These are phyloP conservation scores for Sporothrix protearum DNA, from an alignment of 2,329 filamentous ascomycete species.

Conservation along the genomic window DNA sequence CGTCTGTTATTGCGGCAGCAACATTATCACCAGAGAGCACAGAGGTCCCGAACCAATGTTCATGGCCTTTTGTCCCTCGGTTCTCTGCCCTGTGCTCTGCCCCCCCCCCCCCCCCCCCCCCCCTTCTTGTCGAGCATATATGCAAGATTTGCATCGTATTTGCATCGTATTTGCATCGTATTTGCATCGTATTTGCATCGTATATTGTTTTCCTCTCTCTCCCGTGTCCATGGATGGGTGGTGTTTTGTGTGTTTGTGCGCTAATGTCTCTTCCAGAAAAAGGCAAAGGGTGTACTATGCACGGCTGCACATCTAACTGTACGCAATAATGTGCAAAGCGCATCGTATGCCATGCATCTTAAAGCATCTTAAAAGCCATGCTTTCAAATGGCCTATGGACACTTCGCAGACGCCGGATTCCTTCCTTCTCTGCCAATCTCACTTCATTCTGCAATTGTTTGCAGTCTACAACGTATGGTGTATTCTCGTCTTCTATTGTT, in stretches of 20 bases:
- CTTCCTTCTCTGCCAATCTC: neutral
- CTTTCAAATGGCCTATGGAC: neutral
- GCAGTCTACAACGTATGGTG: neutral
- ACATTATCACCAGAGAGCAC: neutral
- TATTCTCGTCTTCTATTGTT: neutral
- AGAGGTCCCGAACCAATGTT: conserved; percentile 8
- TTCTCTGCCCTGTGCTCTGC: neutral
- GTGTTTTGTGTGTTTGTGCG: neutral
- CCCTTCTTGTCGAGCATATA: no score
- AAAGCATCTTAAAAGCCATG: neutral
- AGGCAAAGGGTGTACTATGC: neutral
- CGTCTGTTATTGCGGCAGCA: neutral
- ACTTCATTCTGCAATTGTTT: neutral
- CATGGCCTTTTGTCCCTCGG: neutral
- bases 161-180: no score
- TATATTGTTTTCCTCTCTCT: neutral
- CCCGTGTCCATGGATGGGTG: conserved; percentile 1
- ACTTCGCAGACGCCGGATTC: neutral
- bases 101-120: no score
- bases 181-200: neutral
- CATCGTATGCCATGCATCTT: neutral
- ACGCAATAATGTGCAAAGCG: neutral
- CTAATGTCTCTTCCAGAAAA: neutral
- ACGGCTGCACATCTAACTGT: neutral
- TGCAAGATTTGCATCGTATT: no score